Base-by-base conservation (phyloP, 371 early-diverging fungal genomes). In the Lichtheimia corymbifera region DNA sequence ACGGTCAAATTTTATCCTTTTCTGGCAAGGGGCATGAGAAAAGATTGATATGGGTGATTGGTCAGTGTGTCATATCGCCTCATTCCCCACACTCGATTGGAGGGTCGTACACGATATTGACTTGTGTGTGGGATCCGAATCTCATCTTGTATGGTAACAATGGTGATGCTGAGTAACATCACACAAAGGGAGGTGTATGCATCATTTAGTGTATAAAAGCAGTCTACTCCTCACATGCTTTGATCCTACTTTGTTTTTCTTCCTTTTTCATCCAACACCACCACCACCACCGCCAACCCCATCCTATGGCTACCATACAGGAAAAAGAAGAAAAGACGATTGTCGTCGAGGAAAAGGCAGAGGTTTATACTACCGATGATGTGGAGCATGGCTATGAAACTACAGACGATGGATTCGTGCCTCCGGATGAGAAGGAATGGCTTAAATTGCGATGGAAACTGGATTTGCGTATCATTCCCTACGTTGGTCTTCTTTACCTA, bases 401-500 rank as follows among this genome's bases (percentile, higher is more conserved):
- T n/a, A 28, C 27, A 6, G 24, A 56, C n/a, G 57, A 28, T 44
- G 53, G 44, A 15, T 53, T 51, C 18, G 30, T 44, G 9, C 44
- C 28, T n/a, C 59, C 59, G 0, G 30, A 24, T 22, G 53, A 30
- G 5, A 28, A 55, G 20, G 63, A 63, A 57, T 63, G 56, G 57
- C 28, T 42, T 17, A 18, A 28, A 1, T 42, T 68, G 50, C 25
- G 49, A 27, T 68, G 68, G 68, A 64, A 62, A 42, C 59, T 68
- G 6, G 68, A 68, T 55, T 35, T 57, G n/a, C 64, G 68, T 0
- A 68, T 68, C 20, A 54, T 68, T 11, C 68, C 68, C 0, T 71
- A 81, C 27, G 73, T 81, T 17, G 75, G 82, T 55, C 30, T 83
- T 2, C 64, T 83, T 6, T 83, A 83, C 50, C 76, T 83, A 7